Conservation (phyloP, 2,329 filamentous ascomycete species). For the Exophiala sideris region DNA sequence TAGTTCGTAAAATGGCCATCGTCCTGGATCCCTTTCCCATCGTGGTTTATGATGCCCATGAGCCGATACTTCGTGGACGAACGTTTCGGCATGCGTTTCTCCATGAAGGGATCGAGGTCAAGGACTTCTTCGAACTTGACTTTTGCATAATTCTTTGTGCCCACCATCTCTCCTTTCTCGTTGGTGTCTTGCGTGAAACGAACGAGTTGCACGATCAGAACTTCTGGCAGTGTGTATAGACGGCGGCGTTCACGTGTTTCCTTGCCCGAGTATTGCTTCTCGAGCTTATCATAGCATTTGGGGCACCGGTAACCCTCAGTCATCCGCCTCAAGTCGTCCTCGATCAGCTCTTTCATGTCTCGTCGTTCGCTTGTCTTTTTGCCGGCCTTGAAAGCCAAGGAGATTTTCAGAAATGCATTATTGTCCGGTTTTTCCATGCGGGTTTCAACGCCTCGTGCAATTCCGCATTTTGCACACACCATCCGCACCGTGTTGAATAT, state of each 20-base stretch:
- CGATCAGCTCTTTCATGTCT: background rate
- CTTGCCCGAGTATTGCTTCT: background rate
- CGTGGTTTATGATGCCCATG: constrained; percentile 9
- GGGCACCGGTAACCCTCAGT: background rate
- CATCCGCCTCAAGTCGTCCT: background rate
- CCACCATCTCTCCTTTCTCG: background rate
- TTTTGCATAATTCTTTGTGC: constrained; percentile 1
- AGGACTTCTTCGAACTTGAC: constrained; percentile 10
- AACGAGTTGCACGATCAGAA: constrained; percentile 14
- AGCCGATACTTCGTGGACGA: constrained; percentile 15
- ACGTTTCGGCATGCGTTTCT: constrained; percentile 4
- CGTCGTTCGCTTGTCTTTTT: background rate
- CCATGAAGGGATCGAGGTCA: constrained; percentile 11
- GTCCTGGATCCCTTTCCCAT: background rate
- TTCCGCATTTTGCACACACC: too few species aligned
- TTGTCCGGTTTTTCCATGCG: too few species aligned
- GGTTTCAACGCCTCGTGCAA: too few species aligned
- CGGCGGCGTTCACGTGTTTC: background rate
- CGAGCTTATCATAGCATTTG: background rate
- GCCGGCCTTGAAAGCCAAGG: background rate
- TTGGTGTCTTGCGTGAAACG: constrained; percentile 1
- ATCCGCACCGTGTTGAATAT: too few species aligned
- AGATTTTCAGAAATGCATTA: too few species aligned
- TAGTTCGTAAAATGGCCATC: constrained; percentile 14
- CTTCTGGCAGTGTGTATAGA: constrained; percentile 13